Evolutionary conservation across 2,329 filamentous ascomycete genomes (phyloP), one percentile per base, ranked within the genome.

Genomic region (Talaromyces sp.): DNA sequence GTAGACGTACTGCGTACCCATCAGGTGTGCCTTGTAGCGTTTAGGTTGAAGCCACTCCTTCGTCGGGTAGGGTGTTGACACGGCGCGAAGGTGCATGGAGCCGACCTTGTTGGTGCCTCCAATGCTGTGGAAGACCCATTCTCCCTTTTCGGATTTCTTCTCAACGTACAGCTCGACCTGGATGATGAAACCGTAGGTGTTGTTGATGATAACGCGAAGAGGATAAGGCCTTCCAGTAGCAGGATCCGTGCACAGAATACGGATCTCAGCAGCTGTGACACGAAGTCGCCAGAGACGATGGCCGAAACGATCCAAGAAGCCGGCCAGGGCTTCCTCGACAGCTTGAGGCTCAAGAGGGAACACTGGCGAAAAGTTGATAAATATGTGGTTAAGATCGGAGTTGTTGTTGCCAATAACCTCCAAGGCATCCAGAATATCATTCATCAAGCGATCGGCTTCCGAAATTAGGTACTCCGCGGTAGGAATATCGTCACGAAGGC

Each of bases 351-450:
- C 84, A 56, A 99, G 87, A 75, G 92, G 91, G 87, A 99, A 98
- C 63, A 97, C 91, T 9, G 93, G 92, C 0, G 92, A 95, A 82
- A 99, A 99, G 85, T 99, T 98, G 84, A 99, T 95, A 83, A 99
- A 99, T 84, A 99, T 95, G 81, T 99, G 95, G 84, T 99, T 99
- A 74, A 99, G 85, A 83, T 99, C 95, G 57, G 95, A 96, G 82
- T 96, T 96, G 82, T 97, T 98, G 84, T 96, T 97, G 73, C 95
- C 95, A 73, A 97, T 96, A 70, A 99, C 97, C 83, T 99, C 95
- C 62, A 99, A 83, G 52, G 95, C 95, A 74, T 99, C 95, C 58
- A 98, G 87, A 72, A 99, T 98, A 74, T 99, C 95, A 75, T 92
- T 98, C 85, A 99, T 93, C 69, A 98, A 84, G 66, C 95, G 89